phyloP scores from a whole-genome alignment of 73 alveolate genomes.

The Blepharisma japonicum region DNA sequence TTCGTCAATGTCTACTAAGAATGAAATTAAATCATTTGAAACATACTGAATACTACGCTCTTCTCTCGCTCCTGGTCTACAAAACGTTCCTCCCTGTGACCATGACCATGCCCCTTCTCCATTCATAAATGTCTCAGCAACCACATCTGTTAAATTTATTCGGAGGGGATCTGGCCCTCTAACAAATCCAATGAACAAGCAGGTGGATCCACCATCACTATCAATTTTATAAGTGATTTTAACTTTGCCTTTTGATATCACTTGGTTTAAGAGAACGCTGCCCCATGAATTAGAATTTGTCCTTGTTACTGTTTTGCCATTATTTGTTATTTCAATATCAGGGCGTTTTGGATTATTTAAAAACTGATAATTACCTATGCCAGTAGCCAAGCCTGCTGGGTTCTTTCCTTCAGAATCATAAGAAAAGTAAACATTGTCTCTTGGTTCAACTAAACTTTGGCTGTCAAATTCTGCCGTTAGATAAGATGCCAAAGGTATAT shows the following conservation, averaged over 20 bases:
- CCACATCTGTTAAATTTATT: background rate
- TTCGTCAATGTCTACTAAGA: background rate
- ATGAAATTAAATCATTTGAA: background rate
- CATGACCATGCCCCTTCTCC: constrained; percentile 16
- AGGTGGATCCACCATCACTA: background rate
- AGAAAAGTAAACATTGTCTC: constrained; percentile 19
- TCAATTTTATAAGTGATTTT: background rate
- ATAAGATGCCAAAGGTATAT: constrained; percentile 13
- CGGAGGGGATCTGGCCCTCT: background rate
- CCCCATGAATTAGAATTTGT: constrained; percentile 32
- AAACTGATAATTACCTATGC: no score
- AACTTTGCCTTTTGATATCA: background rate
- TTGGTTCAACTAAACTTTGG: background rate
- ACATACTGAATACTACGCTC: background rate
- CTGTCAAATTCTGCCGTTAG: background rate
- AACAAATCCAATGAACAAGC: background rate
- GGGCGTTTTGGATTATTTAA: constrained; percentile 20
- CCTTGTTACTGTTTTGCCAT: background rate
- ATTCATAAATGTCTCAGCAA: background rate
- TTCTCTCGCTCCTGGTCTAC: background rate
- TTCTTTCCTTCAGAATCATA: background rate
- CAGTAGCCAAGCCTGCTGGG: background rate
- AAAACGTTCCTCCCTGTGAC: background rate
- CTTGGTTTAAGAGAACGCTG: background rate
- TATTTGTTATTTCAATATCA: background rate